Base-by-base conservation (phyloP, 805 yeast genomes). In the Ascoidea tarda region DNA sequence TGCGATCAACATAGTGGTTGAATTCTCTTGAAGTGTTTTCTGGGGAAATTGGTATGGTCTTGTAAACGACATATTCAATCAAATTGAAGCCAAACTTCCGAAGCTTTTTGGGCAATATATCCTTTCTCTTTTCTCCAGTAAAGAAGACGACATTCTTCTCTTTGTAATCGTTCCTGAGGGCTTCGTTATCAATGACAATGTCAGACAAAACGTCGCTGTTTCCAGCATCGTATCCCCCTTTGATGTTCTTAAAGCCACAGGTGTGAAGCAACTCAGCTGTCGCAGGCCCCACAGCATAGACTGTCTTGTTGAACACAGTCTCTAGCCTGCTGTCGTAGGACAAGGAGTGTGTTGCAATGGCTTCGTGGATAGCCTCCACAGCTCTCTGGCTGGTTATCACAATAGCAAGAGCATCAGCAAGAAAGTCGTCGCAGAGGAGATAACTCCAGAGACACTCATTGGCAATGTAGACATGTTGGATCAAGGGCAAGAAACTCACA, bases 211-310 rank as follows among this genome's bases (percentile, higher is more conserved):
- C 68, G 5, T 74, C 67, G 1, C 97, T 97, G 64, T 87, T 88
- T 0, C 97, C 97, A 1, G 95, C 88, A 6, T 76, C 64, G 0
- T 63, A 67, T 0, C 91, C 96, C 3, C 96, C 96, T 53, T 78
- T 66, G 0, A 91, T 75, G 55, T 78, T 76, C 1, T 53, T 61
- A 62, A 89, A 91, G 0, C 96, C 96, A 33, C 79, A 64, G 5
- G 70, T 68, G 2, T 62, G 55, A 10, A 91, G 64, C 16, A 84
- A 78, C 14, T 70, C 69, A 16, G 75, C 76, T 0, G 98, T 91
- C 0, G 96, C 89, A 1, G 96, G 96, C 0, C 98, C 98, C 5
- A 91, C 96, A 0, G 96, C 87, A 61, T 81, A 91, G 0, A 84
- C 82, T 0, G 81, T 77, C 59, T 79, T 80, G 3, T 57, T 52